These are phyloP conservation scores for Acanthamoeba lenticulata DNA, from an alignment of 208 protist genomes.

Conservation along the genomic window DNA sequence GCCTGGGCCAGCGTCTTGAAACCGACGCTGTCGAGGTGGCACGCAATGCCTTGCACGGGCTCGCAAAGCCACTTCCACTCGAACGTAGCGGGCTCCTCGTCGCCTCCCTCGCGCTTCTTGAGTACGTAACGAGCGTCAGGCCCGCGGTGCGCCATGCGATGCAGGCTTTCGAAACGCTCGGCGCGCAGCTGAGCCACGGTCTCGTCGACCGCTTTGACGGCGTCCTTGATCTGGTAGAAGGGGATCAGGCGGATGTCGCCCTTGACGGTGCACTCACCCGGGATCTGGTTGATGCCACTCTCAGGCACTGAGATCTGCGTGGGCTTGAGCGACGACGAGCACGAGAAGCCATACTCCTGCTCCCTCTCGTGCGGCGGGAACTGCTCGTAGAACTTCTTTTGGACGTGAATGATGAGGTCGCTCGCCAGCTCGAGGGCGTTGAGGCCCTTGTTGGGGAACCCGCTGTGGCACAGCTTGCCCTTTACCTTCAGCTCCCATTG, in stretches of 20 bases:
- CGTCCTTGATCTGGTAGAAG: conserved; percentile 79
- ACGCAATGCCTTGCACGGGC: conserved; percentile 66
- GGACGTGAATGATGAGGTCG: conserved; percentile 74
- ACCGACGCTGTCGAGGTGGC: conserved; percentile 63
- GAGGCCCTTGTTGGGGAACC: conserved; percentile 81
- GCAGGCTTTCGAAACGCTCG: conserved; percentile 18
- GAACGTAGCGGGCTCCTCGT: conserved; percentile 25
- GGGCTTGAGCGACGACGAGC: conserved; percentile 82
- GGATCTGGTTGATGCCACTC: conserved; percentile 81
- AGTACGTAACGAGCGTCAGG: conserved; percentile 25
- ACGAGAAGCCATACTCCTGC: conserved; percentile 76
- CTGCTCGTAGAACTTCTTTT: conserved; percentile 79
- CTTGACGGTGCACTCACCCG: conserved; percentile 74
- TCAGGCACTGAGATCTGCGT: conserved; percentile 72
- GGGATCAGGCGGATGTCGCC: conserved; percentile 85
- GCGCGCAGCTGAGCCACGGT: conserved; percentile 77
- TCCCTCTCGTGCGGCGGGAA: conserved; percentile 81
- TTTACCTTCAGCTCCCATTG: conserved; percentile 81
- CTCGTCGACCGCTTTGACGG: conserved; percentile 69
- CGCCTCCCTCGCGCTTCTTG: conserved; percentile 2
- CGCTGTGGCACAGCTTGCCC: conserved; percentile 85
- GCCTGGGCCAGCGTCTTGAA: conserved; percentile 70
- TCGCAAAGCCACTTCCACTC: conserved; percentile 59
- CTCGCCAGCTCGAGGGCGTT: conserved; percentile 82
- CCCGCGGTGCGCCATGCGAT: background rate